A percentile compares a stretch with the other conserved stretches of the same genome.
phyloP scores from a whole-genome alignment of 2,329 filamentous ascomycete species.

The Sarocladium brachiariae region DNA sequence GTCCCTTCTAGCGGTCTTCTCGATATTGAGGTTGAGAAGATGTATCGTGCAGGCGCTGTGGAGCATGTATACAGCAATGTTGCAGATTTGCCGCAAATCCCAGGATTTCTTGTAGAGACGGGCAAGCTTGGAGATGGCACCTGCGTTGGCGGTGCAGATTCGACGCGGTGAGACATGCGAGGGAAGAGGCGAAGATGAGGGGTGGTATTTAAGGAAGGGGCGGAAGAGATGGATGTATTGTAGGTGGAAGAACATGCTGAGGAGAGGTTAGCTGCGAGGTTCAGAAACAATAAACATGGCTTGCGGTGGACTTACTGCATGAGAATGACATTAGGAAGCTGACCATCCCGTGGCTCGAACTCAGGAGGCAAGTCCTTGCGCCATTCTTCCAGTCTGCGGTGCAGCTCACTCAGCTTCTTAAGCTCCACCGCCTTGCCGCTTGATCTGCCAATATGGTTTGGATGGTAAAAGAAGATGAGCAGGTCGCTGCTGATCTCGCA shows the following conservation, averaged over 20 bases:
- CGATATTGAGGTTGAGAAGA: slow-evolving; percentile 66
- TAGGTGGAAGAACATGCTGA: slow-evolving; percentile 94
- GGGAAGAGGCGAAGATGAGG: slow-evolving; percentile 73
- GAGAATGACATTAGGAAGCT: slow-evolving; percentile 72
- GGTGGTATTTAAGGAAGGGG: slow-evolving; percentile 87
- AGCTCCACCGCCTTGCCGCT: slow-evolving; percentile 76
- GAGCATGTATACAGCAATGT: slow-evolving; percentile 91
- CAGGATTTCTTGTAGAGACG: slow-evolving; percentile 89
- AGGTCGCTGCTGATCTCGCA: slow-evolving; percentile 94
- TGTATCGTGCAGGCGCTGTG: slow-evolving; percentile 95
- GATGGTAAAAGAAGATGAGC: slow-evolving; percentile 85
- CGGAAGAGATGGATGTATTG: slow-evolving; percentile 94
- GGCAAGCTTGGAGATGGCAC: slow-evolving; percentile 87
- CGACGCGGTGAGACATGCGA: slow-evolving; percentile 83
- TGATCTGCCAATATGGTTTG: slow-evolving; percentile 54
- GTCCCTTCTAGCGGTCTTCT: slow-evolving; percentile 84
- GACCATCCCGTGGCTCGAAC: slow-evolving; percentile 82
- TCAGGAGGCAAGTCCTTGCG: slow-evolving; percentile 75
- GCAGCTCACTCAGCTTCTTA: slow-evolving; percentile 87
- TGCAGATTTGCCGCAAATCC: slow-evolving; percentile 87
- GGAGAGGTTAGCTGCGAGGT: slow-evolving; percentile 16
- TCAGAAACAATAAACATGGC: not conserved
- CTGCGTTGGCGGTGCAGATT: slow-evolving; percentile 83
- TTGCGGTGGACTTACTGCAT: slow-evolving; percentile 64
- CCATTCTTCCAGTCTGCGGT: slow-evolving; percentile 87